Percentiles rank a stretch among this genome's conserved stretches.
Evolutionary conservation across 164 flowering plant genomes (phyloP).

Genomic region (Houttuynia cordata): DNA sequence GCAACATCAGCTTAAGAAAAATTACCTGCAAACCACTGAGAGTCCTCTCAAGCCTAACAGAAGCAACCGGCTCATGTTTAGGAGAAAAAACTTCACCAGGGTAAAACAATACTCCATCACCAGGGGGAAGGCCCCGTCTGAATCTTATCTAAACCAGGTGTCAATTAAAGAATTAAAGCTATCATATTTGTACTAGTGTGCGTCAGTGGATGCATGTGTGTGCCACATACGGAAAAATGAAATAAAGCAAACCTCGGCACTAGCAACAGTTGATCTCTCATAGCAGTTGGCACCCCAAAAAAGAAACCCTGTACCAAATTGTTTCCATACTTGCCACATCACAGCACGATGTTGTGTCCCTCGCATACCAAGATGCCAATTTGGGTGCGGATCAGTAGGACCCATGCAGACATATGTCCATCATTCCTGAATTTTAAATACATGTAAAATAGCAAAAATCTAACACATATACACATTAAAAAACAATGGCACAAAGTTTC

Average conservation of each 20-base stretch:
- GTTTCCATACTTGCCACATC: constrained; percentile 99
- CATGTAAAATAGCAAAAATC: neutral
- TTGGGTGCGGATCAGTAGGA: constrained; percentile 95
- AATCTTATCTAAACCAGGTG: constrained; percentile 60
- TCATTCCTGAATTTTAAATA: constrained; percentile 60
- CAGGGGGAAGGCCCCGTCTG: constrained; percentile 94
- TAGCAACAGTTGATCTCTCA: constrained; percentile 81
- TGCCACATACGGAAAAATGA: neutral
- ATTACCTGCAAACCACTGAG: constrained; percentile 90
- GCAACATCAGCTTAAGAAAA: neutral
- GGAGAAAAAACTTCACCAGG: constrained; percentile 92
- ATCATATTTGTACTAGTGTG: neutral
- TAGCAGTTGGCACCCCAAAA: constrained; percentile 99
- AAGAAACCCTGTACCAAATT: constrained; percentile 87
- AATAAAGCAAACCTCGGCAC: constrained; percentile 64
- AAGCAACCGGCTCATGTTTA: constrained; percentile 76
- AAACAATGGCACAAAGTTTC: neutral
- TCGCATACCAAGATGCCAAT: constrained; percentile 98
- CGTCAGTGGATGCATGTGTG: neutral
- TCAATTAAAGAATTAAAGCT: too few species aligned
- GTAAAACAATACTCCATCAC: constrained; percentile 89
- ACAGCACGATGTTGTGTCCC: constrained; percentile 99
- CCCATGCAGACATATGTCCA: constrained; percentile 99
- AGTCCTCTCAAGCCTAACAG: constrained; percentile 72
- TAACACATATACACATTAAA: neutral